Conservation (phyloP, 257 asterid species). For the Solanum bulbocastanum region DNA sequence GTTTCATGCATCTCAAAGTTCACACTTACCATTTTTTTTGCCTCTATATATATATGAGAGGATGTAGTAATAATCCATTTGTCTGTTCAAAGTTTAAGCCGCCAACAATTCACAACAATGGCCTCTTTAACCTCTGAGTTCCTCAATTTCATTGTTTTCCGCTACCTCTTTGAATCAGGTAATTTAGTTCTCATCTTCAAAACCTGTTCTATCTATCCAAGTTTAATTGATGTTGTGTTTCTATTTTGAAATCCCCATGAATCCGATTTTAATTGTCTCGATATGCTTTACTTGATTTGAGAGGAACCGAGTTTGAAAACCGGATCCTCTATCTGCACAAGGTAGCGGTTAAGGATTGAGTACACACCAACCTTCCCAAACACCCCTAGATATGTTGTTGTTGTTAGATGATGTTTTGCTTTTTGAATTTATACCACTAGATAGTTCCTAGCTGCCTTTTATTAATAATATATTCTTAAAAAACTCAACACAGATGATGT, state of each 20-base stretch:
- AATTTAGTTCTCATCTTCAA: not conserved
- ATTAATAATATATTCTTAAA: no score
- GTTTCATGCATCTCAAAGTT: not conserved
- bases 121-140: conserved; percentile 56
- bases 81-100: not conserved
- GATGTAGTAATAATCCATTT: not conserved
- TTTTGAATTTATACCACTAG: no score
- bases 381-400: no score
- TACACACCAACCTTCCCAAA: no score
- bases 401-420: no score
- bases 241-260: no score
- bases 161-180: conserved; percentile 92
- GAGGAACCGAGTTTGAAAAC: not conserved
- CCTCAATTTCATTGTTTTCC: conserved; percentile 74
- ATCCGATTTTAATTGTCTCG: not conserved
- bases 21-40: not conserved
- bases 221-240: no score
- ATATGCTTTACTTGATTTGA: not conserved
- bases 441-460: no score
- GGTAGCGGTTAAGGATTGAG: no score
- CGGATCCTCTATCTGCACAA: no score
- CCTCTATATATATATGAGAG: not conserved
- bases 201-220: no score
- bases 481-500: no score
- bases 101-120: conserved; percentile 30